These are phyloP conservation scores for Echeveria elegans DNA, from an alignment of 164 flowering plant genomes.

Conservation along the genomic window DNA sequence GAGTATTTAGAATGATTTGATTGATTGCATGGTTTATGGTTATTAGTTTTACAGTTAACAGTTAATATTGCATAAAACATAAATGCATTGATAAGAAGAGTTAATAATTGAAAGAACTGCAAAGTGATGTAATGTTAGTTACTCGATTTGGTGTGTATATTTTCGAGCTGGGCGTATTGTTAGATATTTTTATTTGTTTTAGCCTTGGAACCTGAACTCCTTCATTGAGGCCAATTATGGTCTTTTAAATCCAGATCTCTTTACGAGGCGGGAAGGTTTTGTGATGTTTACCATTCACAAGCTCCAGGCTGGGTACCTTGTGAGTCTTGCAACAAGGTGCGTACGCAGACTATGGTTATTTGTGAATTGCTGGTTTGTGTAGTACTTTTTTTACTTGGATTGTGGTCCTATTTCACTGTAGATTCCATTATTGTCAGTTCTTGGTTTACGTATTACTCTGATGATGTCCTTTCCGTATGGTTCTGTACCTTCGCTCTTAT, in stretches of 20 bases:
- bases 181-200: background rate
- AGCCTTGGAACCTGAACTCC: background rate
- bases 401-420: background rate
- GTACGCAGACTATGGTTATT: constrained; percentile 7
- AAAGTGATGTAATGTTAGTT: background rate
- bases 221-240: background rate
- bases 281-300: constrained; percentile 63
- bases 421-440: background rate
- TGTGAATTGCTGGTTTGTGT: too few relatives aligned
- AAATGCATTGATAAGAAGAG: background rate
- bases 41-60: background rate
- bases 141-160: background rate
- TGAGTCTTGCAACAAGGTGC: constrained; percentile 84
- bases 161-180: background rate
- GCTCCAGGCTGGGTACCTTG: constrained; percentile 88
- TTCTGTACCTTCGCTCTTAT: background rate
- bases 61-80: background rate
- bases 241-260: constrained; percentile 35
- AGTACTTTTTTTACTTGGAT: too few relatives aligned
- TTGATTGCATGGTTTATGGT: background rate
- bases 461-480: background rate
- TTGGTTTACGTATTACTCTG: background rate
- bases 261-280: constrained; percentile 60
- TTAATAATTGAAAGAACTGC: background rate
- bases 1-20: too few relatives aligned